phyloP scores from a whole-genome alignment of 805 yeast genomes.

The Yamadazyma akitaensis region DNA sequence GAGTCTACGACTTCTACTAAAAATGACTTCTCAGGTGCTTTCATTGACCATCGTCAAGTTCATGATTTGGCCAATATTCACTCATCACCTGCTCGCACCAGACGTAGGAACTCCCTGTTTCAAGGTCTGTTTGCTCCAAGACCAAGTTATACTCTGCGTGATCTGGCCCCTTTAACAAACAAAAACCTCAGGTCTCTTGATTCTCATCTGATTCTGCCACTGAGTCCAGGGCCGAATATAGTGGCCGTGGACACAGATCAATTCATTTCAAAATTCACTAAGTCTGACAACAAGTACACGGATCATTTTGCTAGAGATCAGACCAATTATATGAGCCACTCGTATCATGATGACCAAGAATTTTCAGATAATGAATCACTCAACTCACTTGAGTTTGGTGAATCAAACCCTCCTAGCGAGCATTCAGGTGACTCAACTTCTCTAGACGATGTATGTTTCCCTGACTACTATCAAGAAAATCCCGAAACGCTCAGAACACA shows the following conservation, averaged over 20 bases:
- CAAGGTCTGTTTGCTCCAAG: not conserved
- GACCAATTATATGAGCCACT: not conserved
- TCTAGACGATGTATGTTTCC: slow-evolving; percentile 89
- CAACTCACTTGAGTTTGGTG: slow-evolving; percentile 41
- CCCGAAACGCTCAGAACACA: slow-evolving; percentile 19
- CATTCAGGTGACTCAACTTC: slow-evolving; percentile 67
- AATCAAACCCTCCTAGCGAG: slow-evolving; percentile 63
- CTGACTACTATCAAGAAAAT: slow-evolving; percentile 52
- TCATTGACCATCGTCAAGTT: slow-evolving; percentile 29
- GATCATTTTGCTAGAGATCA: slow-evolving; percentile 36
- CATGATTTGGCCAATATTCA: slow-evolving; percentile 26
- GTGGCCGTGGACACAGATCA: slow-evolving; percentile 32
- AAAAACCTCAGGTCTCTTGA: slow-evolving; percentile 26
- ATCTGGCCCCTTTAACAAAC: slow-evolving; percentile 33
- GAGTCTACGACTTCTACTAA: slow-evolving; percentile 10
- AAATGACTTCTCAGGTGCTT: slow-evolving; percentile 17
- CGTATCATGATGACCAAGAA: slow-evolving; percentile 6
- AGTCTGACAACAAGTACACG: slow-evolving; percentile 17
- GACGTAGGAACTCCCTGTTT: slow-evolving; percentile 19
- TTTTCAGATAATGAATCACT: slow-evolving; percentile 16
- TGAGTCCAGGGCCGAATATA: not conserved
- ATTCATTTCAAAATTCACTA: not conserved
- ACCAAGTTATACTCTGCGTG: not conserved
- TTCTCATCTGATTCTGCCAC: slow-evolving; percentile 3
- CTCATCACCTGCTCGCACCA: slow-evolving; percentile 27